Evolutionary conservation across 2,329 filamentous ascomycete genomes (phyloP), one percentile per base, ranked within the genome.

Genomic region (Aspergillus candidus): DNA sequence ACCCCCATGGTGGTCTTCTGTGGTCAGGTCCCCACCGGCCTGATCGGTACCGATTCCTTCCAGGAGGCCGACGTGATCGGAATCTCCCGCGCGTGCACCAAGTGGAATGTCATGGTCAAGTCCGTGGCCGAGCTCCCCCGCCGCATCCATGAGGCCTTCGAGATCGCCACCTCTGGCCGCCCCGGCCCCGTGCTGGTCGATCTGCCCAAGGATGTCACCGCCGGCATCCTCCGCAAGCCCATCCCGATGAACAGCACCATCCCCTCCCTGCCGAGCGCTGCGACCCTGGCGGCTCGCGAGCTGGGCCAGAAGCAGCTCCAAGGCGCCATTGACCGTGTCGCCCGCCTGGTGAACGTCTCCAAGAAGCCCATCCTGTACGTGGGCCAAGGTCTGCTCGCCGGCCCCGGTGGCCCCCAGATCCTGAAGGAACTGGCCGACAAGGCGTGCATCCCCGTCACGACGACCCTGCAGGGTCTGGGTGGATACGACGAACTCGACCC

Each of bases 21-120:
- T 53, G 93, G 93, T 39, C 93, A 98, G 79, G 93, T 98, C 49
- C 77, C 82, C 6, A 97, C 91, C 31, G 82, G 78, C 37, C 86
- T 88, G 43, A 96, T 97, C 68, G 93, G 93, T 50, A 94, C 86
- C 51, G 91, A 97, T 66, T 88, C 89, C 44, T 97, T 97, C 78
- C 93, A 98, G 67, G 93, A 97, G 71, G 90, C 89, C 47, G 93
- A 98, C 63, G 83, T 94, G 31, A 76, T 96, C 47, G 91, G 91
- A 56, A 97, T 98, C 67, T 94, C 88, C 30, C 80, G 91, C 60
- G 83, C 90, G 14, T 96, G 90, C 77, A 96, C 90, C 56, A 97
- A 97, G 75, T 98, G 93, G 93, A 97, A 97, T 60, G 88, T 94
- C 48, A 94, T 97, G 89, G 88, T 96, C 38, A 96, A 94, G 78